Evolutionary conservation across 176 grass and related monocot genomes (phyloP).

Genomic region (Olyra latifolia): DNA sequence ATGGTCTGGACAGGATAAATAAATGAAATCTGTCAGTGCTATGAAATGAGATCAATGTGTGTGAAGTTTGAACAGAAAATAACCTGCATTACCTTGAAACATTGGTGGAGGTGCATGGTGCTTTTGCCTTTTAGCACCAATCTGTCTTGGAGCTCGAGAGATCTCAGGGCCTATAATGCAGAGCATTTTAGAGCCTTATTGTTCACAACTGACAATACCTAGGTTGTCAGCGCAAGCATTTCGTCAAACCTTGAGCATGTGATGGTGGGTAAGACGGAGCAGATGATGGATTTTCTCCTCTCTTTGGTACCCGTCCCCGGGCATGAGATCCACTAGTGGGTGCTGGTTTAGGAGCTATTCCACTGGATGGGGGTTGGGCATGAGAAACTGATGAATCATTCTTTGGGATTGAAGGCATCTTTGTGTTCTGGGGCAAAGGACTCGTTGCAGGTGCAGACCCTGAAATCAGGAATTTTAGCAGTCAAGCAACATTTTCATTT

Average conservation of each 20-base stretch:
- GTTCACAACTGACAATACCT: neutral
- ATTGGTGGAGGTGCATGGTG: constrained; percentile 50
- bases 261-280: constrained; percentile 52
- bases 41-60: constrained; percentile 1
- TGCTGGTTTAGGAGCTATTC: constrained; percentile 45
- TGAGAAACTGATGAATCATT: constrained; percentile 48
- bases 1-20: constrained; percentile 44
- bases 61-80: neutral
- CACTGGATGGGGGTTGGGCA: constrained; percentile 39
- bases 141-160: constrained; percentile 42
- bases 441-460: constrained; percentile 56
- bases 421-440: constrained; percentile 57
- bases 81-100: constrained; percentile 47
- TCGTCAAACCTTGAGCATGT: constrained; percentile 53
- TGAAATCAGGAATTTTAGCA: constrained; percentile 37
- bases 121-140: constrained; percentile 38
- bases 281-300: constrained; percentile 30
- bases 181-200: constrained; percentile 32
- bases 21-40: neutral
- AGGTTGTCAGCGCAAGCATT: neutral
- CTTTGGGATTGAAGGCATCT: constrained; percentile 48
- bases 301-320: constrained; percentile 31
- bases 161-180: constrained; percentile 24
- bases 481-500: constrained; percentile 24
- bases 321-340: constrained; percentile 42